Percentiles rank a stretch among this genome's conserved stretches.
Evolutionary conservation across 2,329 filamentous ascomycete genomes (phyloP).

Genomic region (Incumbomyces lentus): DNA sequence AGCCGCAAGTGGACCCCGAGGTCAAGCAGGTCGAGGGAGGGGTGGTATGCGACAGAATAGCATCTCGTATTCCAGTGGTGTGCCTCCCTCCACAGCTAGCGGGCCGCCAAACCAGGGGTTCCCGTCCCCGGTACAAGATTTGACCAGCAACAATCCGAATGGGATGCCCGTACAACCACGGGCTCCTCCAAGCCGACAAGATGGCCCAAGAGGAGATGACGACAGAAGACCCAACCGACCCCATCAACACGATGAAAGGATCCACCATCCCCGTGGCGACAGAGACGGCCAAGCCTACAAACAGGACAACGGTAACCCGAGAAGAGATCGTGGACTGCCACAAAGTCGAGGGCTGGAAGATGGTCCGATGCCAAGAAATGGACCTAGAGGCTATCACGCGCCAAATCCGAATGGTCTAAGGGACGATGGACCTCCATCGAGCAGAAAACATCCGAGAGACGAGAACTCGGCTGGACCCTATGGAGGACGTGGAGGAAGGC

Average conservation of each 20-base stretch:
- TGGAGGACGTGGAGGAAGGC: constrained; percentile 29
- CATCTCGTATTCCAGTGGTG: constrained; percentile 12
- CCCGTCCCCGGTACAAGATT: constrained; percentile 23
- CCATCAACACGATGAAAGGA: constrained; percentile 16
- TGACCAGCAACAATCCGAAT: constrained; percentile 24
- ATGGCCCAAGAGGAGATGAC: constrained; percentile 14
- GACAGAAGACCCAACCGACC: constrained; percentile 17
- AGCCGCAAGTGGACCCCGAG: constrained; percentile 25
- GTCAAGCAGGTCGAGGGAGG: constrained; percentile 31
- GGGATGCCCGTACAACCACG: constrained; percentile 20
- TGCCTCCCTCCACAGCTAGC: constrained; percentile 22
- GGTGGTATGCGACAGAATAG: constrained; percentile 25
- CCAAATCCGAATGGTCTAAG: constrained; percentile 8
- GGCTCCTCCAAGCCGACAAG: constrained; percentile 14
- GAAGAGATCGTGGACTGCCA: constrained; percentile 12
- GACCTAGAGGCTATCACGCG: constrained; percentile 8
- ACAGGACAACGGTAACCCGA: constrained; percentile 9
- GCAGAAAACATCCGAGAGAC: constrained; percentile 30
- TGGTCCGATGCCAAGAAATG: not conserved
- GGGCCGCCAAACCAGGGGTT: constrained; percentile 19
- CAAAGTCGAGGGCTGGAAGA: constrained; percentile 1
- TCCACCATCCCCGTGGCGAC: constrained; percentile 9
- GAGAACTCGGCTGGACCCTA: constrained; percentile 25
- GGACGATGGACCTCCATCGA: constrained; percentile 12
- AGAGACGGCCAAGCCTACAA: constrained; percentile 7